Percentiles rank a stretch among this genome's conserved stretches.
These are phyloP conservation scores for Talaromyces adpressus DNA, from an alignment of 495 filamentous ascomycete species.

Conservation along the genomic window DNA sequence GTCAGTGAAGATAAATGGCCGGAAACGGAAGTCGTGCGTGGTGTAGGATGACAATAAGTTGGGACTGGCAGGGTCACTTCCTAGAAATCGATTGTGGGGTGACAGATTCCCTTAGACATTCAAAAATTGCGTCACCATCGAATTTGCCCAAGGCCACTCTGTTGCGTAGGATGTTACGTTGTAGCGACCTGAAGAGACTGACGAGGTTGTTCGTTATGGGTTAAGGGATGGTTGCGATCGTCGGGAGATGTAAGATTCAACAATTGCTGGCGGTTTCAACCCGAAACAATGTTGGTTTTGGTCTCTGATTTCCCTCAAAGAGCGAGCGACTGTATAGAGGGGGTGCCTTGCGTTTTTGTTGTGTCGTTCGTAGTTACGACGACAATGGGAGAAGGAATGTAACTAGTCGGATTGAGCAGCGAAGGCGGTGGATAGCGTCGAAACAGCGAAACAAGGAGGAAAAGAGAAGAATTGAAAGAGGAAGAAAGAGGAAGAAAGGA, in stretches of 20 bases:
- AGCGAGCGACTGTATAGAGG: neutral
- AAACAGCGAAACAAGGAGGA: neutral
- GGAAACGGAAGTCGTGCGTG: neutral
- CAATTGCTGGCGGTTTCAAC: neutral
- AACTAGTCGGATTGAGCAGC: conserved; percentile 2
- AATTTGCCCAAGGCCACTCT: neutral
- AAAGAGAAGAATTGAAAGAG: neutral
- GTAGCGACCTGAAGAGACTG: neutral
- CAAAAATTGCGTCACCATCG: conserved; percentile 2
- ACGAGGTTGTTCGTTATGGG: neutral
- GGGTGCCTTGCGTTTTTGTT: neutral
- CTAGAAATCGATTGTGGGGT: neutral
- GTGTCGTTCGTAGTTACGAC: neutral
- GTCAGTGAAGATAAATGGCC: neutral
- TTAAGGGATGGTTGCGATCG: neutral
- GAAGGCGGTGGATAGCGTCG: neutral
- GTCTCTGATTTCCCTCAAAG: neutral
- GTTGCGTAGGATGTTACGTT: neutral
- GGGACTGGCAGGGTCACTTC: neutral
- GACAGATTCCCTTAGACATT: neutral
- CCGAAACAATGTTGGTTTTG: neutral
- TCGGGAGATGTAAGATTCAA: neutral
- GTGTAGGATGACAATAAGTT: neutral
- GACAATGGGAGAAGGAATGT: conserved; percentile 4
- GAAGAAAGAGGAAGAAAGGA: neutral